Evolutionary conservation across 176 grass and related monocot species (phyloP), one percentile per base, ranked within the genome.

Genomic region (Triticum dicoccoides): DNA sequence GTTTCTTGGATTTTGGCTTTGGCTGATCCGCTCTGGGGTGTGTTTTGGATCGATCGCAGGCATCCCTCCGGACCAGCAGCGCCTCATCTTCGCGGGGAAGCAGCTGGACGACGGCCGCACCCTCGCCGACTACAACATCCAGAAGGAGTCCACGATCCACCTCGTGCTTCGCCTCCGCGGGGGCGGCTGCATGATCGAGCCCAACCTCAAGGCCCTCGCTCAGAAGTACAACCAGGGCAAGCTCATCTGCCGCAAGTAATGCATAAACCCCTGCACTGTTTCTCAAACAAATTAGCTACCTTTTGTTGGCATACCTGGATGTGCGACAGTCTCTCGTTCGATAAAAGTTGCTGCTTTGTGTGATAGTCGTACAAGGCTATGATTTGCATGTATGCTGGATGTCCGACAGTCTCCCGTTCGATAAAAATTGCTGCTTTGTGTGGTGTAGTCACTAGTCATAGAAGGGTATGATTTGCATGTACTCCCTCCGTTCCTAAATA

Each of bases 61-160:
- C 6, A 75, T 92, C 79, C 91, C 81, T 1, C 88, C 88, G 69
- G 91, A 93, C 27, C 85, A 93, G 77, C 91, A 92, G 68, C 69
- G 88, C 51, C 84, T 92, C 49, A 90, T 87, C 88, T 92, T 92
- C 61, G 88, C 88, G 0, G 88, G 88, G 34, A 93, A 90, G 88
- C 88, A 93, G 92, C 85, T 93, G 54, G 92, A 93, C 29, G 91
- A 93, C 21, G 85, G 54, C 61, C 77, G 88, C 25, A 93, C 81
- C 38, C 85, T 93, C 14, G 91, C 85, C 21, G 91, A 90, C 88
- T 90, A 93, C 85, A 90, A 79, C 81, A 93, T 93, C 49, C 85
- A 39, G 29, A 81, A 65, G 30, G 78, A 81, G 59, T 81, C 85
- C 68, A 81, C 85, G 29, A 21, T 87, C 63, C 85, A 82, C 58